Conservation (phyloP, 208 protist species). For the Naegleria lovaniensis region DNA sequence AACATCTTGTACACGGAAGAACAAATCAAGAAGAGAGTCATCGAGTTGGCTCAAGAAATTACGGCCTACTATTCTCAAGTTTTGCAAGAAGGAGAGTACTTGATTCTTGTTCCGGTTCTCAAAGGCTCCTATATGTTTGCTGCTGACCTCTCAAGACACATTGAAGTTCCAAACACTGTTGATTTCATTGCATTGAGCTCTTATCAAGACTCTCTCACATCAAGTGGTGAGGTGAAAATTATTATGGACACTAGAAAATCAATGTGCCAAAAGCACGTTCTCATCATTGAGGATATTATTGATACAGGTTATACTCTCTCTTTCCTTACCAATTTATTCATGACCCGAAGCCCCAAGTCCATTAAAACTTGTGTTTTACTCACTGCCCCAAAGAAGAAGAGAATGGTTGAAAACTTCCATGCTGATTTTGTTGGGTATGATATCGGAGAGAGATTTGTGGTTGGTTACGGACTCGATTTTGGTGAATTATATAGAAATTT, state of each 20-base stretch:
- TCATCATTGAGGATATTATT: conserved; percentile 80
- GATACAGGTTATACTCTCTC: conserved; percentile 69
- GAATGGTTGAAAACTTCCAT: conserved; percentile 40
- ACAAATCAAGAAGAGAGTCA: not conserved
- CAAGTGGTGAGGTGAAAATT: conserved; percentile 68
- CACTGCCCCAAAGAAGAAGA: conserved; percentile 66
- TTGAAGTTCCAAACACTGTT: conserved; percentile 32
- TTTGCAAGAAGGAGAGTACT: not conserved
- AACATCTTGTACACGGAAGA: not conserved
- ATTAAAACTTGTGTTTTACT: conserved; percentile 70
- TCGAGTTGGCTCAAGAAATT: not conserved
- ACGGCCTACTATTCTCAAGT: not conserved
- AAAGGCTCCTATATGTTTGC: conserved; percentile 18
- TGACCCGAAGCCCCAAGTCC: conserved; percentile 56
- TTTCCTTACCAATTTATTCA: conserved; percentile 59
- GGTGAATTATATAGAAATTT: conserved; percentile 70
- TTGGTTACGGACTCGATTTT: conserved; percentile 83
- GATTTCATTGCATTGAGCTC: conserved; percentile 75
- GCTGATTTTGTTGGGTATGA: conserved; percentile 61
- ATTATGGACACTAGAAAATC: conserved; percentile 66
- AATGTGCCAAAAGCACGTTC: conserved; percentile 62
- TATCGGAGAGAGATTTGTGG: conserved; percentile 67
- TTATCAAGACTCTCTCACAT: conserved; percentile 53
- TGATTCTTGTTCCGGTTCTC: not conserved
- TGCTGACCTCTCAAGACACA: not conserved